These are phyloP conservation scores for Blastobotrys elegans DNA, from an alignment of 1,139 yeast genomes.

Conservation along the genomic window DNA sequence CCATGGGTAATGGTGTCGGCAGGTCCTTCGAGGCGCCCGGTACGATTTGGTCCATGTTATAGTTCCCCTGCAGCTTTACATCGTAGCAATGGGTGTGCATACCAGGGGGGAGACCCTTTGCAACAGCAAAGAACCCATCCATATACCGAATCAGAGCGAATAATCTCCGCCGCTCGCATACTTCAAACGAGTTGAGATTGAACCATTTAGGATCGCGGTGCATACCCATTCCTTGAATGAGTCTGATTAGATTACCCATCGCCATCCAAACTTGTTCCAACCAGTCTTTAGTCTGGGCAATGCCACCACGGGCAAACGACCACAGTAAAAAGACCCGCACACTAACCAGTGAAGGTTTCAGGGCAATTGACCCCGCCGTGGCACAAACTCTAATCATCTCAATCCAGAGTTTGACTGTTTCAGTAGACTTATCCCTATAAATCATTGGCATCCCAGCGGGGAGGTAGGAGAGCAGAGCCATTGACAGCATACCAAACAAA, in stretches of 20 bases:
- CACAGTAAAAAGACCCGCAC: conserved; percentile 32
- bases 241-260: conserved; percentile 28
- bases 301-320: conserved; percentile 28
- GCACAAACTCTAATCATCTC: conserved; percentile 31
- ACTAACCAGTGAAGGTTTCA: conserved; percentile 32
- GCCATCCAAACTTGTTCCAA: conserved; percentile 31
- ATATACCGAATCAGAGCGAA: conserved; percentile 29
- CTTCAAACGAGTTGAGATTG: conserved; percentile 30
- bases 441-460: conserved; percentile 22
- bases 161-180: conserved; percentile 31
- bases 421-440: conserved; percentile 17
- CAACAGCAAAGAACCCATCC: conserved; percentile 29
- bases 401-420: conserved; percentile 30
- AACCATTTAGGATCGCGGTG: conserved; percentile 37
- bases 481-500: conserved; percentile 29
- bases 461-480: conserved; percentile 29
- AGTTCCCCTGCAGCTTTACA: conserved; percentile 27
- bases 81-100: conserved; percentile 28
- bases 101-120: conserved; percentile 33
- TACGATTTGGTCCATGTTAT: conserved; percentile 21
- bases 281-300: conserved; percentile 18
- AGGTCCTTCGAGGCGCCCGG: background rate
- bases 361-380: conserved; percentile 29
- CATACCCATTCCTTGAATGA: conserved; percentile 34
- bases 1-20: background rate